Evolutionary conservation across 352 stramenopile genomes (phyloP), one percentile per base, ranked within the genome.

Genomic region (Phytophthora agathidicida): DNA sequence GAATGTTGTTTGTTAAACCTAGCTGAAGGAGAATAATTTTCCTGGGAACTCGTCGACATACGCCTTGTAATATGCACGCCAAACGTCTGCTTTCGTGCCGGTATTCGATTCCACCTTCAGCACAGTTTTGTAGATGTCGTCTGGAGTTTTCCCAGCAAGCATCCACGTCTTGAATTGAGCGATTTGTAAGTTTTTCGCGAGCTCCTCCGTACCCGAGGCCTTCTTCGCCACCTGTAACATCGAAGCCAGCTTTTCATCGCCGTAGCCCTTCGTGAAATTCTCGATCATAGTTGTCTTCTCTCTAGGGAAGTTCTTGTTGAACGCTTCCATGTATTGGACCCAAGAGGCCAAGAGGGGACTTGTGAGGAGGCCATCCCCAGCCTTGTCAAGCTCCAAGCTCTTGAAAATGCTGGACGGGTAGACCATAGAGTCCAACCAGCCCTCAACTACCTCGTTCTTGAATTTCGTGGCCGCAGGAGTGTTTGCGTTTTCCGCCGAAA

Each of bases 101-200:
- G 6, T 57, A 3, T 13, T 38, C 0, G 38, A 33, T 7, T 48
- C 17, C 13, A 65, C 2, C 23, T 58, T 58, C n/a, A 65, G n/a
- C n/a, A 65, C 56, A 1, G 7, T 48, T 2, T 38, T 54, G 42
- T 20, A 50, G 0, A 65, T 23, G 3, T 41, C 31, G 2, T 48
- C 46, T 7, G 46, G 56, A 4, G 20, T 65, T 14, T 41, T 43
- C 1, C 14, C 26, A 27, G 41, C 13, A 10, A 20, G 13, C 46
- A 65, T 65, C 56, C 46, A 65, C 5, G 51, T 17, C 3, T 41
- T 41, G 24, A 65, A 58, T 8, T 48, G 56, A 10, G 53, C 42
- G 11, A 17, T 17, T 30, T 65, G 47, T 8, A 65, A 19, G 2
- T 52, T 60, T 3, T 19, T 54, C 3, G 56, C 47, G 16, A 65